Base-by-base conservation (phyloP, 306 rosid genomes). In the Ceratonia siliqua region DNA sequence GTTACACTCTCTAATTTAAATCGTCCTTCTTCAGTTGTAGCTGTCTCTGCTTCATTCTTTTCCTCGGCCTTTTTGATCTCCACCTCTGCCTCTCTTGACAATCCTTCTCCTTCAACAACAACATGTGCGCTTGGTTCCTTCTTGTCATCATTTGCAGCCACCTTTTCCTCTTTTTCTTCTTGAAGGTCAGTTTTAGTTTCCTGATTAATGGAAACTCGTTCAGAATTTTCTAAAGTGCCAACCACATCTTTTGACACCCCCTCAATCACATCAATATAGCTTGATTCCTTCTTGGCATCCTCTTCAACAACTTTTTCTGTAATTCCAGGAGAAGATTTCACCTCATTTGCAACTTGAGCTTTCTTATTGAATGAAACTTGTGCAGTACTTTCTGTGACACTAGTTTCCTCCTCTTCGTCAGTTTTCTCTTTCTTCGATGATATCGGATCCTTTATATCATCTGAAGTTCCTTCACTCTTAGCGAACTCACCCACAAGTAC, bases 101-200 rank as follows among this genome's bases (percentile, higher is more conserved):
- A 42, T 33, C 62, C 82, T 57, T 64, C 79, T 33, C 62, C 82
- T 57, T 64, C 79, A 66, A 32, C 78, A 18, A 38, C 70, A 46
- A 54, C 85, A 48, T 48, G 39, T 45, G 21, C 62, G 7, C 36
- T 38, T 12, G 32, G 9, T 68, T 22, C 84, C 58, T 77, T 71
- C 83, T 56, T 75, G 55, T 79, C 62, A 15, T 50, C 74, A 62
- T 66, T 78, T 58, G 58, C 46, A 18, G 57, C 85, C 56, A 57
- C 43, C 68, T 68, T 63, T 41, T 69, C 78, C 22, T 50, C 22
- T 5, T 14, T 52, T 53, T 54, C 69, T 63, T 78, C 78, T 17
- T 65, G 11, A 9, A 58, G 48, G 33, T 63, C 58, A 22, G 63
- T 62, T 76, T 70, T 54, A 63, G 48, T 43, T 64, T 65, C 78